Conservation (phyloP, 257 asterid species). For the Rhazya stricta region DNA sequence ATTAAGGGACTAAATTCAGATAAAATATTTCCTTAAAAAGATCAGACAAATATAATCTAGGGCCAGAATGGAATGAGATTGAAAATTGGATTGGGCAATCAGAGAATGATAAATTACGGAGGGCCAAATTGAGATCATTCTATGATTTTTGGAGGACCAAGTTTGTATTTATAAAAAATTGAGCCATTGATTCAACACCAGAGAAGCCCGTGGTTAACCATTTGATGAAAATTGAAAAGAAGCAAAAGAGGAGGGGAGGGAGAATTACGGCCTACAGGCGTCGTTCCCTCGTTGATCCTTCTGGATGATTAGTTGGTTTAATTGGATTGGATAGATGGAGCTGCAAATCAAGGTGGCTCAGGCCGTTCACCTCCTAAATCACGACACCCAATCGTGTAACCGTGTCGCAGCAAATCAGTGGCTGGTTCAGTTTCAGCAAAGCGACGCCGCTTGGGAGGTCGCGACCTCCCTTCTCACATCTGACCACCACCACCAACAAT, state of each 20-base stretch:
- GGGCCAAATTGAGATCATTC: too few species aligned
- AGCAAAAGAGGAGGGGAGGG: background rate
- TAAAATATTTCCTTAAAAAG: too few species aligned
- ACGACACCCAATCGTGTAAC: conserved; percentile 74
- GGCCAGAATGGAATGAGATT: too few species aligned
- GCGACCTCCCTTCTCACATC: conserved; percentile 81
- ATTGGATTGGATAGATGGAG: conserved; percentile 37
- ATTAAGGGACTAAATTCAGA: too few species aligned
- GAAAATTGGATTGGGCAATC: too few species aligned
- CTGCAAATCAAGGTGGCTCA: conserved; percentile 70
- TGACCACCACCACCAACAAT: conserved; percentile 34
- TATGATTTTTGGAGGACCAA: too few species aligned
- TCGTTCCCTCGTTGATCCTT: conserved; percentile 16
- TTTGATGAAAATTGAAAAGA: background rate
- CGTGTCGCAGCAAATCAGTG: conserved; percentile 95
- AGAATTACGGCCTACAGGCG: background rate
- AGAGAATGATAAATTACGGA: too few species aligned
- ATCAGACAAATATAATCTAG: too few species aligned
- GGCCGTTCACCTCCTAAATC: conserved; percentile 85
- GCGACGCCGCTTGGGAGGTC: conserved; percentile 77
- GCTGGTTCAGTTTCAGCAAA: conserved; percentile 86
- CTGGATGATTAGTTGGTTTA: conserved; percentile 2
- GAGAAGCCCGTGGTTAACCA: background rate
- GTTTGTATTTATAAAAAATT: background rate
- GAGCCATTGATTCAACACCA: background rate